Evolutionary conservation across 2,329 filamentous ascomycete genomes (phyloP), one percentile per base, ranked within the genome.

Genomic region (Calonectria pteridis): DNA sequence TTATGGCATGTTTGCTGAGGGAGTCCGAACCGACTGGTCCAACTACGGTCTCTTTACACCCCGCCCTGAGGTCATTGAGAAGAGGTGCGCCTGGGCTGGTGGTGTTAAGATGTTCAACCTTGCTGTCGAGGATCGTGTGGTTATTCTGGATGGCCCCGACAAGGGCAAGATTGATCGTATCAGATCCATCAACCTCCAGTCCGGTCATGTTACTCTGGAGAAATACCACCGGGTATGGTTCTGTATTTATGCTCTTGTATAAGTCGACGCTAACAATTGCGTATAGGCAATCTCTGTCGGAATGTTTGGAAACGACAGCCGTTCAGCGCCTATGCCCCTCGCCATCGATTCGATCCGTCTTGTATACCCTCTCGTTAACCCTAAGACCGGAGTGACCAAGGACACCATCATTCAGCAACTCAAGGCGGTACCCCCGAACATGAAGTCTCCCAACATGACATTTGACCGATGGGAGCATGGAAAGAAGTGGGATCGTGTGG

Each of bases 91-190:
- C 35, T 92, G 90, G 90, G 88, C 89, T n/a, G 89, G 90, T 55
- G 88, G 88, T 43, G 77, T 84, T 37, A 86, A 87, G 77, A 89
- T 89, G 83, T 87, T 94, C 74, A 93, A 92, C 77, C 86, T 96
- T 72, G 90, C 88, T 29, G 81, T 85, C 5, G 92, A 93, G 9
- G 97, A 98, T 84, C 91, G 97, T 73, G 95, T 98, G 37, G 94
- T 96, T 67, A 86, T 98, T 72, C 86, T 95, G 68, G 91, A 93
- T 74, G 96, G 96, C 11, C 90, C 89, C 43, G 94, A 97, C 81
- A 94, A 93, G 86, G 95, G 95, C 80, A 94, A 93, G 86, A 97
- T 99, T 84, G 94, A 94, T 65, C 86, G 87, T n/a, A 91, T 98
- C 55, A 84, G 83, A 73, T 83, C 86, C 1, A 86, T 97, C 58